Percentiles rank a stretch among this genome's conserved stretches.
These are phyloP conservation scores for Metroxylon sagu DNA, from an alignment of 176 grass and related monocot species.

Conservation along the genomic window DNA sequence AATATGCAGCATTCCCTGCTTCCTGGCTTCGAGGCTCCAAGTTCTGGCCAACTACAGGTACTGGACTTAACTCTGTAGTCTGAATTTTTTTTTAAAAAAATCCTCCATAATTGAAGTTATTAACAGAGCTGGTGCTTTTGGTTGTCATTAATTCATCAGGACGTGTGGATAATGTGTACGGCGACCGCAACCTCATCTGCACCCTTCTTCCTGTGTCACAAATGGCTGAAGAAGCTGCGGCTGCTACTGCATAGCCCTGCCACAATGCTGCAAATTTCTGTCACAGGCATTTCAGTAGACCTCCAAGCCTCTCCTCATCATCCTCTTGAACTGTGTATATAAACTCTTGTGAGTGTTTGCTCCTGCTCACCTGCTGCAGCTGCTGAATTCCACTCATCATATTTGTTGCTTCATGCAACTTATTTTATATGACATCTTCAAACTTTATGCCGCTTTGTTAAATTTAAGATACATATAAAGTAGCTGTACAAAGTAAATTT, in stretches of 20 bases:
- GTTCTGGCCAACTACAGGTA: slow-evolving; percentile 97
- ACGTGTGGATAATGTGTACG: slow-evolving; percentile 96
- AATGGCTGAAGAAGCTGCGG: slow-evolving; percentile 82
- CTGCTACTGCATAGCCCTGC: slow-evolving; percentile 49
- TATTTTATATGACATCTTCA: too few relatives aligned
- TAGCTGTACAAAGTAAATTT: too few relatives aligned
- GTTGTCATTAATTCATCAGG: slow-evolving; percentile 30
- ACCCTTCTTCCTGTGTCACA: slow-evolving; percentile 76
- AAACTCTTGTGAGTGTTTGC: not conserved
- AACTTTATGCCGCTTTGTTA: too few relatives aligned
- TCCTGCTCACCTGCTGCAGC: too few relatives aligned
- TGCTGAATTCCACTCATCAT: too few relatives aligned
- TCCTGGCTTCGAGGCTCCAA: slow-evolving; percentile 86
- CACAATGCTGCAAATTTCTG: not conserved
- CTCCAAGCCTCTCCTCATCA: not conserved
- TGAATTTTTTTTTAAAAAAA: too few relatives aligned
- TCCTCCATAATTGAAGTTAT: too few relatives aligned
- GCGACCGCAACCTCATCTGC: slow-evolving; percentile 88
- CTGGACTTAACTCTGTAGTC: too few relatives aligned
- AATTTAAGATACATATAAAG: too few relatives aligned
- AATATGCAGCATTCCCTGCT: slow-evolving; percentile 87
- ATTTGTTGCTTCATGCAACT: too few relatives aligned
- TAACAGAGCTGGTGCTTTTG: not conserved
- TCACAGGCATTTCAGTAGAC: not conserved
- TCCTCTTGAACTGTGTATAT: not conserved